These are phyloP conservation scores for Hyphopichia homilentoma DNA, from an alignment of 805 yeast species.

Conservation along the genomic window DNA sequence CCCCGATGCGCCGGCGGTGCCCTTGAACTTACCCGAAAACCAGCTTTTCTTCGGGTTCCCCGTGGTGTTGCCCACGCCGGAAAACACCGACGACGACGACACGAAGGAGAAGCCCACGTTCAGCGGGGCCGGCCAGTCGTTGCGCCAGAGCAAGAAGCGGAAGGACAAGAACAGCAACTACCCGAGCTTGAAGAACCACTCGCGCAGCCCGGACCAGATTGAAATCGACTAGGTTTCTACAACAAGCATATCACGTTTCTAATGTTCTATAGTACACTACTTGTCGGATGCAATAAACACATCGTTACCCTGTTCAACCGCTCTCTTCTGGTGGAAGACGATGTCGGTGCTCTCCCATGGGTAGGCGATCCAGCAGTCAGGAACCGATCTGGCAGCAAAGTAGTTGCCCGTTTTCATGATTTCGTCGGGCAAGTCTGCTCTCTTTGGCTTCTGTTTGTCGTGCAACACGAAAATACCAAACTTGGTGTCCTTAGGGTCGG, in stretches of 20 bases:
- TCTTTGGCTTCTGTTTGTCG: conserved; percentile 69
- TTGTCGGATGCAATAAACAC: conserved; percentile 38
- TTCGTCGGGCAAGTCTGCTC: conserved; percentile 65
- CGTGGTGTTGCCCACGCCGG: conserved; percentile 43
- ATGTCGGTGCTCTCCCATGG: conserved; percentile 85
- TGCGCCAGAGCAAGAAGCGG: conserved; percentile 69
- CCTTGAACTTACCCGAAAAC: conserved; percentile 73
- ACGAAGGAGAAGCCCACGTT: conserved; percentile 36
- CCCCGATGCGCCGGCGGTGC: conserved; percentile 63
- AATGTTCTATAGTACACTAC: conserved; percentile 6
- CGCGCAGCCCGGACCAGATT: conserved; percentile 72
- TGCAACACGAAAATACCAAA: conserved; percentile 77
- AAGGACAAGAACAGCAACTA: conserved; percentile 51
- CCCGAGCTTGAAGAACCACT: conserved; percentile 57
- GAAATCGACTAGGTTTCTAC: conserved; percentile 80
- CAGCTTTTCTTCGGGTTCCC: conserved; percentile 95
- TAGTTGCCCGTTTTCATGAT: conserved; percentile 58
- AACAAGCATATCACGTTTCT: too few species aligned
- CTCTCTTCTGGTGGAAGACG: conserved; percentile 66
- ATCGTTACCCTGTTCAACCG: conserved; percentile 74
- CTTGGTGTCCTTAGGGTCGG: conserved; percentile 48
- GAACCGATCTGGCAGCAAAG: conserved; percentile 71
- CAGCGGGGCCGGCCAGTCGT: conserved; percentile 69
- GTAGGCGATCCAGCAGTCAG: conserved; percentile 81
- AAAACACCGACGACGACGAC: conserved; percentile 23